These are phyloP conservation scores for Hypoxylon intermedium DNA, from an alignment of 495 filamentous ascomycete genomes.

Conservation along the genomic window DNA sequence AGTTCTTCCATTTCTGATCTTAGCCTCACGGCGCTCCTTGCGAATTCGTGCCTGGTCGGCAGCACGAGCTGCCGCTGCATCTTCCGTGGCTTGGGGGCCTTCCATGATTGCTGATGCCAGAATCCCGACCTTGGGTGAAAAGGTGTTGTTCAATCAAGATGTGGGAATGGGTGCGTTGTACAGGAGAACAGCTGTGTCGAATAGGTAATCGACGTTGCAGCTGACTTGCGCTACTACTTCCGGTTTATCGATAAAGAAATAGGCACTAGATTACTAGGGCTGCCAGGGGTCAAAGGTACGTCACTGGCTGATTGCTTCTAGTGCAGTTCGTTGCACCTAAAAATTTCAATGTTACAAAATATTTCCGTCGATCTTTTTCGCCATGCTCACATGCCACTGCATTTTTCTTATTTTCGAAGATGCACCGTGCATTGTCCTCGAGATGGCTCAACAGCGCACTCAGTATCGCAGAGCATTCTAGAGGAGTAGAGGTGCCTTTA, in stretches of 20 bases:
- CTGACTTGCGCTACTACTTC: too few species aligned
- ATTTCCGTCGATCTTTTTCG: background rate
- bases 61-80: constrained; percentile 66
- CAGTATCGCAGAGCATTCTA: constrained; percentile 46
- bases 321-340: background rate
- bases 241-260: constrained; percentile 27
- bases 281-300: constrained; percentile 3
- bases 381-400: constrained; percentile 7
- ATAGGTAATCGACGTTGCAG: background rate
- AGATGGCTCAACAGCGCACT: constrained; percentile 54
- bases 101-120: constrained; percentile 33
- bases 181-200: constrained; percentile 1
- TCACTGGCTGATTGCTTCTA: constrained; percentile 9
- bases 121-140: background rate
- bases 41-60: constrained; percentile 81
- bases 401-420: constrained; percentile 34
- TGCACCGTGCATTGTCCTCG: constrained; percentile 57
- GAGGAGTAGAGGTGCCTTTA: constrained; percentile 45
- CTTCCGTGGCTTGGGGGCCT: constrained; percentile 39
- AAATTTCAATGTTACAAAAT: constrained; percentile 9
- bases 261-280: background rate
- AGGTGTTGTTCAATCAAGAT: constrained; percentile 11
- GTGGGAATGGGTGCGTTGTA: constrained; percentile 14
- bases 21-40: constrained; percentile 88
- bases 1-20: constrained; percentile 82